Evolutionary conservation across 208 protist species (phyloP), one percentile per base, ranked within the genome.

Genomic region (Leishmania arabica): DNA sequence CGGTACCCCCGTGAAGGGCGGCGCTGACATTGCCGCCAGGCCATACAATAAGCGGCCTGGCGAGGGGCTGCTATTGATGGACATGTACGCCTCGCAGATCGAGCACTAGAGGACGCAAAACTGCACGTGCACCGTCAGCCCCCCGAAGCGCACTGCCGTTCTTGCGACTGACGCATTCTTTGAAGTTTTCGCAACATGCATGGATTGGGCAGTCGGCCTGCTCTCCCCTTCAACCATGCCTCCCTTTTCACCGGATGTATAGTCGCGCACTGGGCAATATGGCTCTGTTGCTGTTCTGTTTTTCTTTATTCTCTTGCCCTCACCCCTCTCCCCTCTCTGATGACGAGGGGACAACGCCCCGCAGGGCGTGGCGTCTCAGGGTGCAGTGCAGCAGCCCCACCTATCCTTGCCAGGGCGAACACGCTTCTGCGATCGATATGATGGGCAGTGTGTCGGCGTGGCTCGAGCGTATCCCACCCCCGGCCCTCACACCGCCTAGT

Each of bases 1-100:
- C 15, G 56, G 72, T 0, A 66, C 75, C 27, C 80, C 53, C 31
- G 40, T 58, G 34, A 65, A 56, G 40, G 80, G 80, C 31, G 74
- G 49, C 37, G n/a, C 66, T 54, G 45, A 69, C 31, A 77, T 27
- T 73, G 31, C 54, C 2, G 64, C 53, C 19, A 60, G 75, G 0
- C 68, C 77, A 7, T 47, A 56, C 53, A 80, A 80, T 49, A 56
- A 24, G 49, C 66, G 58, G 31, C 8, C 47, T 21, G 7, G 31
- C 27, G 69, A 71, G 15, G 75, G 68, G 56, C 53, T 64, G 37
- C 65, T 76, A 11, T 56, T 49, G 0, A 7, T 72, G 53, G 79
- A 47, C 42, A 58, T 24, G 51, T 45, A 42, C 74, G 24, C 51
- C 2, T 37, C 62, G 17, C 21, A 31, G 42, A 40, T 31, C 0